These are phyloP conservation scores for Crithidia sp. DNA, from an alignment of 208 protist species.

Conservation along the genomic window DNA sequence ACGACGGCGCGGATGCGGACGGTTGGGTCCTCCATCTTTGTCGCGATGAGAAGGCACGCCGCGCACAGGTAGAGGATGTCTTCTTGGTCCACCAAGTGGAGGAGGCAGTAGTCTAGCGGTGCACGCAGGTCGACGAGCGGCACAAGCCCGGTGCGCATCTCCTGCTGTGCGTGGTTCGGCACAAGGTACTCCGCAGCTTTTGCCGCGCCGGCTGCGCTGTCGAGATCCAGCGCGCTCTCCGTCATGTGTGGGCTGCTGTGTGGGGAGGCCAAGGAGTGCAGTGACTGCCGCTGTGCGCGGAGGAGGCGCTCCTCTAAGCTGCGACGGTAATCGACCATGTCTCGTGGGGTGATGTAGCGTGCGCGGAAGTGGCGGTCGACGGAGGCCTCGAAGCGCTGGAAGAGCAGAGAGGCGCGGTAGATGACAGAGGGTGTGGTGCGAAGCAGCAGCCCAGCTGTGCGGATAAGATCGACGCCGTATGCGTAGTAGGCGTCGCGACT, in stretches of 20 bases:
- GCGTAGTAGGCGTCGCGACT: constrained; percentile 51
- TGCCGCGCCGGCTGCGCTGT: background rate
- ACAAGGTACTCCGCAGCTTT: constrained; percentile 55
- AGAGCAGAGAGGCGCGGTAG: constrained; percentile 73
- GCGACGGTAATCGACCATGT: constrained; percentile 22
- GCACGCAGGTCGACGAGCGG: constrained; percentile 71
- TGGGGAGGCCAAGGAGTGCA: constrained; percentile 7
- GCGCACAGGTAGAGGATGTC: constrained; percentile 75
- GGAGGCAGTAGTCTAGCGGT: constrained; percentile 79
- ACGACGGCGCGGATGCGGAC: constrained; percentile 67
- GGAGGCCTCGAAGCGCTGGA: constrained; percentile 75
- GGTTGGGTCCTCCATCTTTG: constrained; percentile 73
- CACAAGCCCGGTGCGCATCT: constrained; percentile 53
- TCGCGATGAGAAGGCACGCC: constrained; percentile 81
- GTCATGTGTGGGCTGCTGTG: background rate
- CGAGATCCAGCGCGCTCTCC: constrained; percentile 15
- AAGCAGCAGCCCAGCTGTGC: constrained; percentile 64
- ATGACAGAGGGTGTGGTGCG: constrained; percentile 69
- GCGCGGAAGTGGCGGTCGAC: constrained; percentile 46
- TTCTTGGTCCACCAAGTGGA: constrained; percentile 61
- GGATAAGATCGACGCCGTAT: constrained; percentile 84
- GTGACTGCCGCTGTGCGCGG: constrained; percentile 13
- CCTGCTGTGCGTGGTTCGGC: constrained; percentile 47
- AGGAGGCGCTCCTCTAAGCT: constrained; percentile 1
- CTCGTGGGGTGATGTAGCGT: constrained; percentile 32